Evolutionary conservation across 140 eudicot species (phyloP), one percentile per base, ranked within the genome.

Genomic region (Oenanthe javanica): DNA sequence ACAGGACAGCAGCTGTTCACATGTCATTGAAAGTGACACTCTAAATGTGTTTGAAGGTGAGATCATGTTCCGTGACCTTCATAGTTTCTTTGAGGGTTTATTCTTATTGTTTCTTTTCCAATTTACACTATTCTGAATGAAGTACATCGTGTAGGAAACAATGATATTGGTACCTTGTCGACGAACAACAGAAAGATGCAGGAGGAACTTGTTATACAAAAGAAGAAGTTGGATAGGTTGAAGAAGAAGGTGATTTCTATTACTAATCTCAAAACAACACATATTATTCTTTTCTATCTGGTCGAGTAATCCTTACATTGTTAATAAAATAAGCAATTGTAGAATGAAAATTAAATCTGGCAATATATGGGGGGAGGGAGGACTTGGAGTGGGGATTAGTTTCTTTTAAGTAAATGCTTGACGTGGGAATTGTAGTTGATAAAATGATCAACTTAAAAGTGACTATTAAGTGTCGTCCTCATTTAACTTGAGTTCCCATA

Each of bases 181-280:
- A 71, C 25, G 69, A 86, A 87, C 72, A 91, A 91, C 51, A 79
- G 72, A 63, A 84, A 82, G 79, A 81, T 86, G 67, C 86, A 80
- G 5, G 87, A 82, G 69, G 95, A 95, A 84, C 92, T 95, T 75
- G 84, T 72, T 45, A 69, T 77, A 42, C 91, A 88, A 74, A 90
- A 82, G 91, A 92, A 87, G 79, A 82, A 70, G 80, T 77, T 95
- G 82, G 94, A 90, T 55, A 89, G 82, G 77, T 77, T 95, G 85
- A 92, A 82, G 86, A 95, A 92, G 86, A n/a, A n/a, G n/a, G 99
- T 92, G n/a, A 88, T 83, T 86, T 8, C 57, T 9, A 70, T 57
- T 46, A 23, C 15, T 71, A 49, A 52, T 14, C 48, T 25, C 14
- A n/a, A 10, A 46, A 11, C 15, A 21, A 21, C 23, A n/a, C 36